Base-by-base conservation (phyloP, 169 alveolate genomes). In the Plasmodium gonderi region DNA sequence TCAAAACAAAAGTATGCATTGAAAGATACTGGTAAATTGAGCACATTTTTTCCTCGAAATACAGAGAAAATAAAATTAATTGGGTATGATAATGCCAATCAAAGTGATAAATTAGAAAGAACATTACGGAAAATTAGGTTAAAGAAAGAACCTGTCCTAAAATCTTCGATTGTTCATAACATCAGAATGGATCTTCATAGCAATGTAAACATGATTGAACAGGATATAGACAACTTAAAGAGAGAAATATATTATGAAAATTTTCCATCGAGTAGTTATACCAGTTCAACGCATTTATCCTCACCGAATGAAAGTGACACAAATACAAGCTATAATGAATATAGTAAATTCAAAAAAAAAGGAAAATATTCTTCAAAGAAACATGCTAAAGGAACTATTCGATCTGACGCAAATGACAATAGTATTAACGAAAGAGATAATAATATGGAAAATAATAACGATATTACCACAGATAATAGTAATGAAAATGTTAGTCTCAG, bases 191-290 rank as follows among this genome's bases (percentile, higher is more conserved):
- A 85, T 74, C 40, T 85, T 6, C 68, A 64, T 31, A 75, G 69
- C 36, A 74, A 85, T 78, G 45, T 75, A 38, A 85, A 54, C 36
- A 72, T 17, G 23, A 17, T 51, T 40, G 87, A 74, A 51, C 87
- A 20, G 33, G 78, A 74, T 29, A 38, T 74, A 17, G 87, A 75
- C 49, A 85, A 75, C 14, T 54, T 72, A 47, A 75, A 60, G 69
- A 75, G 80, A 75, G 92, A 85, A 85, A 85, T 85, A 17, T 85
- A 85, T 75, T 51, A 85, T 60, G 92, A 85, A 5, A 45, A 75
- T 36, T 29, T 33, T 38, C 49, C 74, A 45, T 51, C 68, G 11
- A 83, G 20, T 17, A 69, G 64, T 9, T 11, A 68, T 64, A 69
- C 78, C 17, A 33, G 64, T 83, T 83, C 83, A 23, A 76, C 20